Conservation (phyloP, 257 asterid species). For the Salvia rosmarinus region DNA sequence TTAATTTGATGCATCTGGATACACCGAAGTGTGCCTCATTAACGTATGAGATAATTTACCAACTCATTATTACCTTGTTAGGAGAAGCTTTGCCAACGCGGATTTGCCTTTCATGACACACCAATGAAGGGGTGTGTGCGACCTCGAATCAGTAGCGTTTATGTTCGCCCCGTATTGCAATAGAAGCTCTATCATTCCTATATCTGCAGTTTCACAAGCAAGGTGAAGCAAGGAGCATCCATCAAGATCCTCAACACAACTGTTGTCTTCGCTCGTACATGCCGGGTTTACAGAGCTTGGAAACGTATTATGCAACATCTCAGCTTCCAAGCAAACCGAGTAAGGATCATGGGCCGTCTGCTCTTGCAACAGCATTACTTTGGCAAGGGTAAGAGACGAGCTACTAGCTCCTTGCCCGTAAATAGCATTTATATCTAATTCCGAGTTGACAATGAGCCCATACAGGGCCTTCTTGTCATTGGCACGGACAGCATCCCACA, state of each 20-base stretch:
- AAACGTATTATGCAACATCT: conserved; percentile 39
- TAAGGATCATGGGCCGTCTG: conserved; percentile 51
- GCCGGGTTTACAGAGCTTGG: conserved; percentile 41
- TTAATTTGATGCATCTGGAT: too few species aligned
- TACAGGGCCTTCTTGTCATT: conserved; percentile 83
- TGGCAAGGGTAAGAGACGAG: conserved; percentile 87
- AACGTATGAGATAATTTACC: not conserved
- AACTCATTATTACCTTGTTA: conserved; percentile 60
- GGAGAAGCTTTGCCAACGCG: conserved; percentile 72
- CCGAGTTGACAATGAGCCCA: conserved; percentile 78
- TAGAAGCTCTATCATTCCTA: conserved; percentile 97
- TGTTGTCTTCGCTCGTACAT: conserved; percentile 50
- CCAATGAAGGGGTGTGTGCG: conserved; percentile 78
- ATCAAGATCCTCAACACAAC: conserved; percentile 44
- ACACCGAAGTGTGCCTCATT: too few species aligned
- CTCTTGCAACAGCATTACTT: conserved; percentile 88
- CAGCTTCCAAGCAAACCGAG: conserved; percentile 49
- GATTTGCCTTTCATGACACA: conserved; percentile 69
- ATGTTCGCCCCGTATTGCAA: conserved; percentile 89
- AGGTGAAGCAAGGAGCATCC: conserved; percentile 90
- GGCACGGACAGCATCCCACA: conserved; percentile 89
- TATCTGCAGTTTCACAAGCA: conserved; percentile 89
- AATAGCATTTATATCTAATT: conserved; percentile 64
- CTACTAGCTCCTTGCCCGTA: conserved; percentile 52
- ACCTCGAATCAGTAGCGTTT: conserved; percentile 73